Evolutionary conservation across 495 filamentous ascomycete genomes (phyloP), one percentile per base, ranked within the genome.

Genomic region (Penicillium diatomitis): DNA sequence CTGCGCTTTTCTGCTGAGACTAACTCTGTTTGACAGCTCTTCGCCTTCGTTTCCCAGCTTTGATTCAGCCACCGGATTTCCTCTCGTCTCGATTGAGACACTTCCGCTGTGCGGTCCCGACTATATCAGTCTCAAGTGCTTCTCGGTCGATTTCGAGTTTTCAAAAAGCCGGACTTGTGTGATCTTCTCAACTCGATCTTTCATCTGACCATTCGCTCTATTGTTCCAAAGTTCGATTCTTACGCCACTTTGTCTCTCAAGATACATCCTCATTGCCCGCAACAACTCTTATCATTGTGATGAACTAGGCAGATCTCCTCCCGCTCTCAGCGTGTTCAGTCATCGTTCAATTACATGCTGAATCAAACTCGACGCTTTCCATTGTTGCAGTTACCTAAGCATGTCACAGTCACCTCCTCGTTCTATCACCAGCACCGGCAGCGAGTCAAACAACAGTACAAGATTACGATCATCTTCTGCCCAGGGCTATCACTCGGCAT

Each of bases 341-440:
- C 20, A 20, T 20, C 20, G 20, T 20, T 20, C 20, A 20, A 20
- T 20, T 20, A 20, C 20, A 2, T 20, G 20, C 20, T 20, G 20
- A 34, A 27, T 20, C 27, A 8, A 7, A 40, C 38, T 28, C 42
- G 38, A 30, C 29, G 9, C 34, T 33, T 10, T n/a, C 4, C 31
- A 33, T 7, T 31, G 27, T 28, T 41, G n/a, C 29, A 32, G 3
- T 41, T 34, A 38, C 3, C 32, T 5, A 8, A 40, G 28, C 6
- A 63, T 63, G 60, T 53, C 55, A 20, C 55, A 41, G 44, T 9
- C 40, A 10, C 6, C 48, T 37, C 33, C 52, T 8, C 48, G 54
- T 8, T 63, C 57, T 5, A 58, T 58, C 41, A 41, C 52, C 3
- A 63, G 57, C 30, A 49, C 57, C 6, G 58, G 57, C 27, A 63